phyloP scores from a whole-genome alignment of 2,329 filamentous ascomycete genomes.

The Thelonectria discophora region DNA sequence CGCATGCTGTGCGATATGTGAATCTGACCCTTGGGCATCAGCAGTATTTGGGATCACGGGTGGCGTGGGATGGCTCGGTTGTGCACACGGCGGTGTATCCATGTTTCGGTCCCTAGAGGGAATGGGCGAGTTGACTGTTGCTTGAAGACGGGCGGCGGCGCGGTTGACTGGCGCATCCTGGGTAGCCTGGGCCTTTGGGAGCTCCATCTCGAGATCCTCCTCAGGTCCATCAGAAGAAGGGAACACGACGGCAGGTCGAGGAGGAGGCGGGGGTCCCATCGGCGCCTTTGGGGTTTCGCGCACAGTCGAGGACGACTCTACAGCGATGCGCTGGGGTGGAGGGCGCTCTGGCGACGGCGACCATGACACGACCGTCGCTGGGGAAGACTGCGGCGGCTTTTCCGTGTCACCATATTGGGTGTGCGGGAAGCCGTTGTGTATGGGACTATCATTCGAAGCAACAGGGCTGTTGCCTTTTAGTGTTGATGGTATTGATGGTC shows the following conservation, averaged over 20 bases:
- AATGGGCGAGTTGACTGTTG: constrained; percentile 28
- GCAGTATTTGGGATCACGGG: constrained; percentile 33
- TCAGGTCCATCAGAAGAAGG: constrained; percentile 41
- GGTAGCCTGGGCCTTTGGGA: constrained; percentile 43
- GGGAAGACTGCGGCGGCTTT: constrained; percentile 8
- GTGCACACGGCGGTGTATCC: constrained; percentile 47
- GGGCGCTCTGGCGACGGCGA: constrained; percentile 23
- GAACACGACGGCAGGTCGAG: constrained; percentile 22
- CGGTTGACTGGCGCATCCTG: constrained; percentile 38
- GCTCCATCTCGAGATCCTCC: constrained; percentile 50
- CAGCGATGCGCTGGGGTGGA: constrained; percentile 17
- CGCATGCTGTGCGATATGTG: not conserved
- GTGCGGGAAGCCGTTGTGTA: not conserved
- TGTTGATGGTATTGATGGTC: constrained; percentile 17
- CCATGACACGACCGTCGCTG: constrained; percentile 9
- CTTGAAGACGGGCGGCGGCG: constrained; percentile 30
- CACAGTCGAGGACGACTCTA: constrained; percentile 37
- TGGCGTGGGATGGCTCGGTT: constrained; percentile 39
- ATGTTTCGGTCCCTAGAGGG: constrained; percentile 24
- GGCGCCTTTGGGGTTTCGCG: constrained; percentile 39
- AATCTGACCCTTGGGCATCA: constrained; percentile 7
- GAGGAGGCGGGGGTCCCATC: constrained; percentile 21
- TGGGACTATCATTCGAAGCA: not conserved
- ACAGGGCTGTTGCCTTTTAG: constrained; percentile 3
- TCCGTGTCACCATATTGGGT: constrained; percentile 4